phyloP scores from a whole-genome alignment of 177 flowering plant genomes.

The Vitis hybrid region DNA sequence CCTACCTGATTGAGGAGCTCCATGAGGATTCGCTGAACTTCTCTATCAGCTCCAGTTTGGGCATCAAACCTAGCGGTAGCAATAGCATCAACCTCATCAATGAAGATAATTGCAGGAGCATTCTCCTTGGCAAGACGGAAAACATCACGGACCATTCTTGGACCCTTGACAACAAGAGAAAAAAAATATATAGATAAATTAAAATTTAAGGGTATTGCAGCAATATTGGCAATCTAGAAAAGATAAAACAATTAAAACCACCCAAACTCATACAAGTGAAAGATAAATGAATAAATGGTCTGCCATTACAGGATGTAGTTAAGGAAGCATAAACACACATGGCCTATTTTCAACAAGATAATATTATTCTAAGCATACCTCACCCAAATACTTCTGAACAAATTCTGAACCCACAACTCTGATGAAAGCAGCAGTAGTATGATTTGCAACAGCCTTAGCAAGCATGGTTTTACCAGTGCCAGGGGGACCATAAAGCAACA shows the following conservation, averaged over 20 bases:
- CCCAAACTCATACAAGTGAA: no score
- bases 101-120: slow-evolving; percentile 97
- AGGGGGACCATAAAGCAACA: slow-evolving; percentile 95
- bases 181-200: not conserved
- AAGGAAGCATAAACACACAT: no score
- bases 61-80: slow-evolving; percentile 99
- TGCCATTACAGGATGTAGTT: no score
- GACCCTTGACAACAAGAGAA: slow-evolving; percentile 52
- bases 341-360: not conserved
- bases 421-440: slow-evolving; percentile 94
- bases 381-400: slow-evolving; percentile 97
- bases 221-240: no score
- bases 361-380: slow-evolving; percentile 45
- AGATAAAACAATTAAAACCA: no score
- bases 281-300: no score
- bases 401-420: slow-evolving; percentile 97
- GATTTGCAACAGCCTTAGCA: slow-evolving; percentile 96
- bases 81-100: slow-evolving; percentile 98
- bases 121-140: slow-evolving; percentile 98
- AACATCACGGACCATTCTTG: slow-evolving; percentile 98
- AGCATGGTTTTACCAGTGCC: slow-evolving; percentile 99
- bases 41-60: slow-evolving; percentile 98
- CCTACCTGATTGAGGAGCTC: slow-evolving; percentile 94
- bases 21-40: slow-evolving; percentile 98
- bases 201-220: not conserved